These are phyloP conservation scores for Paraurostyla sp. DNA, from an alignment of 73 alveolate species.

Conservation along the genomic window DNA sequence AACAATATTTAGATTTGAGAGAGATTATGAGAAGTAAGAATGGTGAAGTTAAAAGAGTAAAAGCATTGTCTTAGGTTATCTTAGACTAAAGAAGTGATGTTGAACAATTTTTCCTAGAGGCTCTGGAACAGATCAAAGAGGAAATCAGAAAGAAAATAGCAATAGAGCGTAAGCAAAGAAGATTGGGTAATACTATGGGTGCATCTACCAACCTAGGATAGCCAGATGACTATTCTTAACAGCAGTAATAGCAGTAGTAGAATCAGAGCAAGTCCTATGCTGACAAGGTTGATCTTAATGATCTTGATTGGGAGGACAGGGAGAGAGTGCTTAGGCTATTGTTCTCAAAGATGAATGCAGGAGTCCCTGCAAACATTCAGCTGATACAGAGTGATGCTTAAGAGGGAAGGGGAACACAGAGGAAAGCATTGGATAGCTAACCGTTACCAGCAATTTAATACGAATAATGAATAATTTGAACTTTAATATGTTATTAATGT, in stretches of 20 bases:
- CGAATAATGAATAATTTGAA: too few species aligned
- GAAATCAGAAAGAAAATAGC: constrained; percentile 83
- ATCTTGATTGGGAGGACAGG: constrained; percentile 91
- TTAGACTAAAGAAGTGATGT: constrained; percentile 89
- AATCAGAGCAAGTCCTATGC: constrained; percentile 74
- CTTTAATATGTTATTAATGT: too few species aligned
- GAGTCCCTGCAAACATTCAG: constrained; percentile 82
- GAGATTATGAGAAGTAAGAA: constrained; percentile 74
- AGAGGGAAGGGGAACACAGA: constrained; percentile 5
- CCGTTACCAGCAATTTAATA: too few species aligned
- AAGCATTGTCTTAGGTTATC: constrained; percentile 82
- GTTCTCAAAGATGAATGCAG: constrained; percentile 91
- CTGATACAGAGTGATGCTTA: not conserved
- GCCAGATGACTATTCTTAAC: not conserved
- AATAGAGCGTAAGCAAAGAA: constrained; percentile 71
- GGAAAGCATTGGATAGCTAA: not conserved
- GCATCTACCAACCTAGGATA: not conserved
- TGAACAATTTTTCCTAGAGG: constrained; percentile 92
- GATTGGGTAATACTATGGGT: constrained; percentile 24
- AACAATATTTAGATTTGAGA: constrained; percentile 38
- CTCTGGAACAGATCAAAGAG: constrained; percentile 88
- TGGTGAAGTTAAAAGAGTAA: constrained; percentile 81
- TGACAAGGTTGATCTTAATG: constrained; percentile 91
- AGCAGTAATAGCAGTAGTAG: not conserved
- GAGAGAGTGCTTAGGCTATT: constrained; percentile 85